Evolutionary conservation across 2,329 filamentous ascomycete genomes (phyloP).

Genomic region (Clonostachys solani): DNA sequence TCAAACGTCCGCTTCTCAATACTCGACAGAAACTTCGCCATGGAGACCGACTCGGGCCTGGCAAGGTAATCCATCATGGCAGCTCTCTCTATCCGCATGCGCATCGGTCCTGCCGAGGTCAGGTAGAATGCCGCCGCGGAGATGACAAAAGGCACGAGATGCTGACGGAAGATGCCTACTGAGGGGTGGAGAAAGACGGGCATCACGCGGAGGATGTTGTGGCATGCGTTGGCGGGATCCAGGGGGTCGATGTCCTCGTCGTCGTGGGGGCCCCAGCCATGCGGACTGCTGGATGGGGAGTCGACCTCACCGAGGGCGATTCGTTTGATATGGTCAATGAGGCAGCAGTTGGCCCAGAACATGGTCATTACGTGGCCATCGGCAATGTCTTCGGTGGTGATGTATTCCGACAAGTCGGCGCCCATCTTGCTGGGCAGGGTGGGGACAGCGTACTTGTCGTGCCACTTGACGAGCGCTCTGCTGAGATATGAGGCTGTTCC

Average conservation of each 20-base stretch:
- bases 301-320: not conserved
- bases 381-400: not conserved
- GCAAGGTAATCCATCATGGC: too few species aligned
- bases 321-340: too few species aligned
- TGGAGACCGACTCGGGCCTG: too few species aligned
- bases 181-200: constrained; percentile 1
- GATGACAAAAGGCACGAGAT: not conserved
- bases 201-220: not conserved
- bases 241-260: not conserved
- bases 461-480: not conserved
- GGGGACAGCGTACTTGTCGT: not conserved
- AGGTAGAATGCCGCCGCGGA: too few species aligned
- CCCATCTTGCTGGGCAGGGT: not conserved
- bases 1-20: too few species aligned
- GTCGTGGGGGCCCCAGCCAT: not conserved
- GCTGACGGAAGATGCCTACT: constrained; percentile 1
- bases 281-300: too few species aligned
- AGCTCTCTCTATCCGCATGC: too few species aligned
- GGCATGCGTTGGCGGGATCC: constrained; percentile 1
- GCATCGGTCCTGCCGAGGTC: too few species aligned
- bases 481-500: not conserved
- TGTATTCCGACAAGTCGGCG: not conserved
- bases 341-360: not conserved
- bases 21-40: too few species aligned
- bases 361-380: constrained; percentile 3